Conservation (phyloP, 768 basidiomycete species). For the Boletus rubescentipes region DNA sequence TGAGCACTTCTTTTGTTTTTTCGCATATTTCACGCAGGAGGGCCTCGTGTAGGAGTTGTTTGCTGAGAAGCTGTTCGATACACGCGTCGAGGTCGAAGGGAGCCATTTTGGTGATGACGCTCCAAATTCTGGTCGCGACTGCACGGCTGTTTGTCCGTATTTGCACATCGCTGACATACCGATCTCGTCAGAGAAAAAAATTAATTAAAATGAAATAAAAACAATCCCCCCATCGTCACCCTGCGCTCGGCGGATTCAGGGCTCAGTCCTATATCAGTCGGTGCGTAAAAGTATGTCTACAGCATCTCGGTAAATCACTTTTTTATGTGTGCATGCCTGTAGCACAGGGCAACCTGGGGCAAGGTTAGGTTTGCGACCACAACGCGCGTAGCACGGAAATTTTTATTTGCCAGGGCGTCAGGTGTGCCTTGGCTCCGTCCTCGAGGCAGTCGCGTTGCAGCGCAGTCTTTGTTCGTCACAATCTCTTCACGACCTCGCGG, state of each 20-base stretch:
- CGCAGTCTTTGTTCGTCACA: conserved; percentile 16
- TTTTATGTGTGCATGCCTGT: conserved; percentile 5
- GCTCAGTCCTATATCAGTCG: conserved; percentile 7
- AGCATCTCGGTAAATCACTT: conserved; percentile 13
- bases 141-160: conserved; percentile 20
- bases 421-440: conserved; percentile 32
- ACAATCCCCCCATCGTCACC: background rate
- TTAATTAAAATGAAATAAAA: conserved; percentile 11
- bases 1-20: conserved; percentile 98
- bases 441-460: conserved; percentile 36
- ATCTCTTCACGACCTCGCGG: conserved; percentile 19
- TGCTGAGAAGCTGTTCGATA: conserved; percentile 84
- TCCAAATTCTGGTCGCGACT: conserved; percentile 1
- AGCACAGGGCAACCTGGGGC: conserved; percentile 19
- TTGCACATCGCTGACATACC: conserved; percentile 7
- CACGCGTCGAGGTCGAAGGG: conserved; percentile 97
- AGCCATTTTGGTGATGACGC: conserved; percentile 24
- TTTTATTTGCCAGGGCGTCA: conserved; percentile 24
- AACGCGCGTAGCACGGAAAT: conserved; percentile 28
- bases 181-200: conserved; percentile 13
- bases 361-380: conserved; percentile 34
- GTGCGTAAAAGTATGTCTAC: conserved; percentile 17
- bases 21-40: conserved; percentile 98
- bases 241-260: conserved; percentile 16
- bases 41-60: conserved; percentile 93